Percentiles rank a stretch among this genome's conserved stretches.
phyloP scores from a whole-genome alignment of 176 grass and related monocot genomes.

The Microstegium vimineum region DNA sequence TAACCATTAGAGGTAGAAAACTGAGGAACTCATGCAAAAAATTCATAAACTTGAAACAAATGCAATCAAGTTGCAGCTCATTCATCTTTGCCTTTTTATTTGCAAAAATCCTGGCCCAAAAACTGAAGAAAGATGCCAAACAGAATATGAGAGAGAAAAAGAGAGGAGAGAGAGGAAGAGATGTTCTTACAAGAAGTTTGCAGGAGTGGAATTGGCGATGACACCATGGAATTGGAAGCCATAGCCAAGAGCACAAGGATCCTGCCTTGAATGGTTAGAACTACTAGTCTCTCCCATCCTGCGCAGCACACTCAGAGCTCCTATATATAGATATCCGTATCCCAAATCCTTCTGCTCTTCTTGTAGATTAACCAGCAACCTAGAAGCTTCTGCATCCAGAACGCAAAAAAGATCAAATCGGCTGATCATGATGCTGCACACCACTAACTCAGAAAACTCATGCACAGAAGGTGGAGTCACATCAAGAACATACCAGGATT shows the following conservation, averaged over 20 bases:
- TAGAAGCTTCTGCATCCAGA: conserved; percentile 1
- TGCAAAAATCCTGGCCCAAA: background rate
- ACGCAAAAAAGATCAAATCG: background rate
- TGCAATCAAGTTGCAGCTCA: background rate
- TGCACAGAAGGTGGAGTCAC: background rate
- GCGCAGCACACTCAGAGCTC: background rate
- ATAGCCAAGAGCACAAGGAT: conserved; percentile 24
- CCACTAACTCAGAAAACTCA: background rate
- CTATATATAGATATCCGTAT: background rate
- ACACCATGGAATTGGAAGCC: conserved; percentile 39
- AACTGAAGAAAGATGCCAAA: background rate
- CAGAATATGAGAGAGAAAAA: background rate
- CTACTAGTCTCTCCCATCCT: conserved; percentile 44
- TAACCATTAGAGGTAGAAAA: conserved; percentile 7
- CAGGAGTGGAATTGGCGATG: conserved; percentile 31
- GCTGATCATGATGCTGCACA: background rate
- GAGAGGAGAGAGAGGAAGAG: background rate
- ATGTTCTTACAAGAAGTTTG: conserved; percentile 45
- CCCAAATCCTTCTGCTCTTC: conserved; percentile 6
- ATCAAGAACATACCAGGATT: conserved; percentile 21
- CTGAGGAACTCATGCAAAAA: background rate
- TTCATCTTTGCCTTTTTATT: background rate
- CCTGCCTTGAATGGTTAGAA: conserved; percentile 37
- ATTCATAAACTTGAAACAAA: background rate
- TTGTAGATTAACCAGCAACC: background rate